Evolutionary conservation across 306 rosid genomes (phyloP).

Genomic region (Ceratonia siliqua): DNA sequence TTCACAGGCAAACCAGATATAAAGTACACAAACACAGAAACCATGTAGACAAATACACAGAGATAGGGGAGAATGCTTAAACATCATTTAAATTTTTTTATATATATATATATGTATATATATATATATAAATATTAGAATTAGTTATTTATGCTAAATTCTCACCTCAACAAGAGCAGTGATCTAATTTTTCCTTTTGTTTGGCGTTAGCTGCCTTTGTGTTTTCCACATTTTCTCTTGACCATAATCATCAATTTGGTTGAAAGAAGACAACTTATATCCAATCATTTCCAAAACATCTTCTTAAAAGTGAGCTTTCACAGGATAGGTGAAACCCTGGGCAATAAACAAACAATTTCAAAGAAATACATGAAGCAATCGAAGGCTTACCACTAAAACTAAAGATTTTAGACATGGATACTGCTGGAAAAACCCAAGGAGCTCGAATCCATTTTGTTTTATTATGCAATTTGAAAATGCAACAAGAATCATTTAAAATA

Average conservation of each 20-base stretch:
- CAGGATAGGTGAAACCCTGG: no score
- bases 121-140: background rate
- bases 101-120: no score
- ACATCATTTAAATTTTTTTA: slow-evolving; percentile 10
- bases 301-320: no score
- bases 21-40: background rate
- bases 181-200: slow-evolving; percentile 91
- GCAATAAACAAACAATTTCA: no score
- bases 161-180: slow-evolving; percentile 87
- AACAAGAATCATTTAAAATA: no score
- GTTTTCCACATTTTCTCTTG: slow-evolving; percentile 98
- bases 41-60: background rate
- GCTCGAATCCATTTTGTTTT: no score
- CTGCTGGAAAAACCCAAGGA: no score
- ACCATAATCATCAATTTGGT: slow-evolving; percentile 98
- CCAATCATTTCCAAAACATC: slow-evolving; percentile 90
- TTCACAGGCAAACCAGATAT: slow-evolving; percentile 3
- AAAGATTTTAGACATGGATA: no score
- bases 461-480: no score
- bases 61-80: slow-evolving; percentile 1
- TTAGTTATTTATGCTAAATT: slow-evolving; percentile 21
- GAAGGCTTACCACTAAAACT: no score
- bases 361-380: no score
- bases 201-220: slow-evolving; percentile 80
- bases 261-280: slow-evolving; percentile 77